Evolutionary conservation across 2,329 filamentous ascomycete genomes (phyloP).

Genomic region (Seiridium cupressi): DNA sequence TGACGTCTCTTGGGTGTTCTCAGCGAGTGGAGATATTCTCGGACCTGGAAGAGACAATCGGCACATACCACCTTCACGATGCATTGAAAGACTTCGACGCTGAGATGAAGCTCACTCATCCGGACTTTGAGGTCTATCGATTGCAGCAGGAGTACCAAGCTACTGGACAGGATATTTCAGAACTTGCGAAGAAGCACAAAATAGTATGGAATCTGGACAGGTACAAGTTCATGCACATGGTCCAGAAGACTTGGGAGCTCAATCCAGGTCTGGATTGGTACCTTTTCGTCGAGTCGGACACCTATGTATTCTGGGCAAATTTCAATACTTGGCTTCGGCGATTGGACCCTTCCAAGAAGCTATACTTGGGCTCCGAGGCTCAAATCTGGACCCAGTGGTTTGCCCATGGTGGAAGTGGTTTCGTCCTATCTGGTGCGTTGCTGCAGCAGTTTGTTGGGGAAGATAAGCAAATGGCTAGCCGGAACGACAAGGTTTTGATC

Average conservation of each 20-base stretch:
- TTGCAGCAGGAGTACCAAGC: neutral
- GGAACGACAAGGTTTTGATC: neutral
- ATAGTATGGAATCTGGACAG: conserved; percentile 1
- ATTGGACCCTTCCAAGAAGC: neutral
- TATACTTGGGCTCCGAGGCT: neutral
- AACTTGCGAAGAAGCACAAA: conserved; percentile 1
- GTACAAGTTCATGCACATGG: conserved; percentile 4
- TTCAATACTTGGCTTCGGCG: neutral
- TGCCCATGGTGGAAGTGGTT: neutral
- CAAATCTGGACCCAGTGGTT: neutral
- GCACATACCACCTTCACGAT: neutral
- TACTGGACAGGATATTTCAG: neutral
- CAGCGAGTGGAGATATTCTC: neutral
- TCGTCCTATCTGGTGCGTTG: neutral
- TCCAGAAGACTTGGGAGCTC: neutral
- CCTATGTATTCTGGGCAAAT: neutral
- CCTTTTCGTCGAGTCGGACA: neutral
- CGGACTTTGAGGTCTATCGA: neutral
- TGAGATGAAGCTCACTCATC: neutral
- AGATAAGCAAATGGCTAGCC: neutral
- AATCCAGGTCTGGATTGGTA: neutral
- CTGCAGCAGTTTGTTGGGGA: neutral
- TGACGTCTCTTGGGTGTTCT: neutral
- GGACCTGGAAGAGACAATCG: neutral
- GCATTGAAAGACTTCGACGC: neutral